Evolutionary conservation across 2,329 filamentous ascomycete species (phyloP).

Genomic region (Alternaria angustiovoidea): DNA sequence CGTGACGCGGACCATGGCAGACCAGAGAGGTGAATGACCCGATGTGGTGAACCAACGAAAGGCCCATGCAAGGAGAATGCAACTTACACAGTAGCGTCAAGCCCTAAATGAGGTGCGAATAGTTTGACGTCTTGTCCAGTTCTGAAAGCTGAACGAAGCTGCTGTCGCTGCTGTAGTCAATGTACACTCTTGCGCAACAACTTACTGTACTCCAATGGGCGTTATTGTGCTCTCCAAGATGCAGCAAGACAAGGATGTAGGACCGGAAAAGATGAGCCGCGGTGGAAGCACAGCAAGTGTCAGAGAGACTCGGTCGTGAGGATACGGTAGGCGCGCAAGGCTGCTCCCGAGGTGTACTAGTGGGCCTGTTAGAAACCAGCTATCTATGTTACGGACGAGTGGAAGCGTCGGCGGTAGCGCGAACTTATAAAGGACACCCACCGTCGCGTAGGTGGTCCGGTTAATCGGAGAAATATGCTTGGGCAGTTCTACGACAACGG

Average conservation of each 20-base stretch:
- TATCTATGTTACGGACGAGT: conserved; percentile 49
- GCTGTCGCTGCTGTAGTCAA: conserved; percentile 39
- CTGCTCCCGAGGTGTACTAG: conserved; percentile 42
- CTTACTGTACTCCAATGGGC: conserved; percentile 34
- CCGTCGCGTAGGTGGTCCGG: conserved; percentile 34
- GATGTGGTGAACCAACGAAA: conserved; percentile 26
- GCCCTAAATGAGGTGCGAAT: conserved; percentile 26
- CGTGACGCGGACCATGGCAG: conserved; percentile 39
- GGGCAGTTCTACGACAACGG: neutral
- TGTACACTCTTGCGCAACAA: conserved; percentile 23
- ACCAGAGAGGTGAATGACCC: conserved; percentile 38
- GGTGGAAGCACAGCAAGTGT: conserved; percentile 13
- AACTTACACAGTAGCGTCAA: conserved; percentile 43
- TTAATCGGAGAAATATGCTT: conserved; percentile 36
- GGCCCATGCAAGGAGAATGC: conserved; percentile 30
- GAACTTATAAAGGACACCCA: conserved; percentile 35
- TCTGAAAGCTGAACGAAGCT: conserved; percentile 20
- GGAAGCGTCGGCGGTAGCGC: conserved; percentile 43
- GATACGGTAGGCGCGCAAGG: conserved; percentile 37
- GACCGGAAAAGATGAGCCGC: conserved; percentile 42
- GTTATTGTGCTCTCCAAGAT: conserved; percentile 18
- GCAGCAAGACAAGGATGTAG: conserved; percentile 27
- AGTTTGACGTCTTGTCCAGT: conserved; percentile 9
- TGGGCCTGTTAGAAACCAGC: conserved; percentile 36
- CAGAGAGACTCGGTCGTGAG: conserved; percentile 48